Evolutionary conservation across 31 red algal species (phyloP).

Genomic region (Bonnemaisonia californica): DNA sequence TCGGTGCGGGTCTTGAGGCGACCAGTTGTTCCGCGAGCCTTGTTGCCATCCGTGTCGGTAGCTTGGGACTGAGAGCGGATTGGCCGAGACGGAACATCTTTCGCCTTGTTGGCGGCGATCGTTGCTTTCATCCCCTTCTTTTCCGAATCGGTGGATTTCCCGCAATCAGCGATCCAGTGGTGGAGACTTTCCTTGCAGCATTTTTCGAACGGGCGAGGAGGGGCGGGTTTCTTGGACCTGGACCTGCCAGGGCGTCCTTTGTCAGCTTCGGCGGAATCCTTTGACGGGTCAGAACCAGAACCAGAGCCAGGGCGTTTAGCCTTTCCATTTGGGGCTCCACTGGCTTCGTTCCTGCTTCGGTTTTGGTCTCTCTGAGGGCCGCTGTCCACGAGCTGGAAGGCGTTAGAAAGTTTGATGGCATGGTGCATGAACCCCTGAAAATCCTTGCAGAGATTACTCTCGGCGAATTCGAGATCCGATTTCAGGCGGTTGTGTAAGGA

Average conservation of each 20-base stretch:
- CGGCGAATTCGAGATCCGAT: too few relatives aligned
- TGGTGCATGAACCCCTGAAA: too few relatives aligned
- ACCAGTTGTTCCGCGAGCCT: not conserved
- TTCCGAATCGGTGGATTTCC: not conserved
- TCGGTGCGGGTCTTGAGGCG: not conserved
- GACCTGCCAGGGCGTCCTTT: not conserved
- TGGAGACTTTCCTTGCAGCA: not conserved
- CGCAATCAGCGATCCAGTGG: constrained; percentile 34
- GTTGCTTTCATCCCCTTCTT: constrained; percentile 17
- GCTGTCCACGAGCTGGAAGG: too few relatives aligned
- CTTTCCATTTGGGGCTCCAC: not conserved
- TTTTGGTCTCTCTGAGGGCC: not conserved
- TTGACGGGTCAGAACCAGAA: not conserved
- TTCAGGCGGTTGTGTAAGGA: too few relatives aligned
- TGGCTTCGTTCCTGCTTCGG: too few relatives aligned
- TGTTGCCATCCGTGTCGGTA: not conserved
- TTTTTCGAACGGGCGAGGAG: not conserved
- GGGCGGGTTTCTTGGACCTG: not conserved
- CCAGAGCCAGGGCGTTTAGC: not conserved
- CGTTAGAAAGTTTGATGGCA: too few relatives aligned
- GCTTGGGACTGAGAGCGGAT: not conserved
- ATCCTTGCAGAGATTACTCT: too few relatives aligned
- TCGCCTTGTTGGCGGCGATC: constrained; percentile 8
- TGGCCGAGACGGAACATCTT: constrained; percentile 10
- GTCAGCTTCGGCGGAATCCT: not conserved